Conservation (phyloP, 2,329 filamentous ascomycete species). For the Bipolaris victoriae region DNA sequence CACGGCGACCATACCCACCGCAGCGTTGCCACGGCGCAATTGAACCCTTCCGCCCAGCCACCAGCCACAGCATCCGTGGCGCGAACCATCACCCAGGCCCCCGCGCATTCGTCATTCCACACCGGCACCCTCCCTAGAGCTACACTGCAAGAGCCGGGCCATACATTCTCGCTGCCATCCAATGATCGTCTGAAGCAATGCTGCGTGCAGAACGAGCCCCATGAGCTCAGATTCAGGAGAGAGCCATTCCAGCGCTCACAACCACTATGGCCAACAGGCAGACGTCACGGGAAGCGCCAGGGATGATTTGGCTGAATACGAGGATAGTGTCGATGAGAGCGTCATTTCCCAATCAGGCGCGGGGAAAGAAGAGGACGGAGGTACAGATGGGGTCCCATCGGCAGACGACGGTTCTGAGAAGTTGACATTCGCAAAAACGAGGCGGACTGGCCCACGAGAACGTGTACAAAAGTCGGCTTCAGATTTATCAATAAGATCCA, state of each 20-base stretch:
- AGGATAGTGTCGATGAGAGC: constrained; percentile 5
- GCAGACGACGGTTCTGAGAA: constrained; percentile 32
- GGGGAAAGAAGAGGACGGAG: constrained; percentile 28
- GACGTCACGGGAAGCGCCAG: constrained; percentile 49
- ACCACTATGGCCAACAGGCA: constrained; percentile 43
- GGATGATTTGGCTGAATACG: background rate
- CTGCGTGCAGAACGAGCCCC: constrained; percentile 58
- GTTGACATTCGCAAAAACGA: constrained; percentile 42
- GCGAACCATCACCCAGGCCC: constrained; percentile 15
- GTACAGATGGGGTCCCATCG: constrained; percentile 33
- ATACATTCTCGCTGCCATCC: constrained; percentile 1
- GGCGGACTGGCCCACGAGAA: constrained; percentile 20
- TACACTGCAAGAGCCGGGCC: constrained; percentile 2
- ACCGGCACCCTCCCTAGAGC: constrained; percentile 3
- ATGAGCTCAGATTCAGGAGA: constrained; percentile 74
- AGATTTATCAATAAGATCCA: constrained; percentile 26
- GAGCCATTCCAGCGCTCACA: constrained; percentile 65
- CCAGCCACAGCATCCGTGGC: constrained; percentile 11
- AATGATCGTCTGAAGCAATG: constrained; percentile 57
- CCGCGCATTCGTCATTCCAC: constrained; percentile 16
- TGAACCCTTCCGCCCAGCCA: constrained; percentile 7
- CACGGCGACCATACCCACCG: background rate
- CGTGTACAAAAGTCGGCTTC: constrained; percentile 32
- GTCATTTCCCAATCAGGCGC: constrained; percentile 14
- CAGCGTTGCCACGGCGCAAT: background rate